phyloP scores from a whole-genome alignment of 2,329 filamentous ascomycete species.

The Fusarium redolens region DNA sequence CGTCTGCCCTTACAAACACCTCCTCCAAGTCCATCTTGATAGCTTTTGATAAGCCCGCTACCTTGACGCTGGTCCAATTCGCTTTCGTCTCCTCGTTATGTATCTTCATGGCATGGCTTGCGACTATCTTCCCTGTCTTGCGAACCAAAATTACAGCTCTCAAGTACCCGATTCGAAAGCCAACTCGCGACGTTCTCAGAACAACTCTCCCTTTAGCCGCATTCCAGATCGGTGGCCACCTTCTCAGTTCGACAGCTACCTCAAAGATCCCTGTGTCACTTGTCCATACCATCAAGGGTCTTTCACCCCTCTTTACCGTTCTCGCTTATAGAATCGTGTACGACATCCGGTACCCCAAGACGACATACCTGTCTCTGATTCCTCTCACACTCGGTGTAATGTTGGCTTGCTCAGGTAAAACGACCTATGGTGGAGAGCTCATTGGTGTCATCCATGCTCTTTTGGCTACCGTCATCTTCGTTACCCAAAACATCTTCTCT shows the following conservation, averaged over 20 bases:
- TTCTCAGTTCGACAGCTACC: conserved; percentile 93
- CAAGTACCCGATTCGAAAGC: conserved; percentile 83
- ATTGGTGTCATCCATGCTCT: conserved; percentile 92
- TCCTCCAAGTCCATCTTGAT: conserved; percentile 98
- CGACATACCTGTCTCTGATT: conserved; percentile 90
- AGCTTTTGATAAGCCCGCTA: conserved; percentile 89
- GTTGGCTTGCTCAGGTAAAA: conserved; percentile 91
- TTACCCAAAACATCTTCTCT: conserved; percentile 98
- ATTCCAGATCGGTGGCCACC: conserved; percentile 94
- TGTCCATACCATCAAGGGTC: conserved; percentile 97
- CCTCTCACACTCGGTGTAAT: conserved; percentile 95
- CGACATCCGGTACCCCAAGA: conserved; percentile 84
- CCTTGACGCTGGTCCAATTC: conserved; percentile 93
- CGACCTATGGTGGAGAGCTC: conserved; percentile 82
- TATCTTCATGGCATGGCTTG: conserved; percentile 80
- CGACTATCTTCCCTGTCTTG: conserved; percentile 76
- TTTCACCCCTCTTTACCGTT: conserved; percentile 95
- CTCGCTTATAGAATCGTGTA: conserved; percentile 91
- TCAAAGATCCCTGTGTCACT: conserved; percentile 95
- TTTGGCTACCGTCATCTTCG: conserved; percentile 91
- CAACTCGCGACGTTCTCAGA: conserved; percentile 82
- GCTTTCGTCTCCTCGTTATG: conserved; percentile 92
- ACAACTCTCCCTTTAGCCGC: conserved; percentile 91
- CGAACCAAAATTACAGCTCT: conserved; percentile 80
- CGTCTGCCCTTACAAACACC: conserved; percentile 95